These are phyloP conservation scores for Yamadazyma friedrichii DNA, from an alignment of 1,139 yeast species.

Conservation along the genomic window DNA sequence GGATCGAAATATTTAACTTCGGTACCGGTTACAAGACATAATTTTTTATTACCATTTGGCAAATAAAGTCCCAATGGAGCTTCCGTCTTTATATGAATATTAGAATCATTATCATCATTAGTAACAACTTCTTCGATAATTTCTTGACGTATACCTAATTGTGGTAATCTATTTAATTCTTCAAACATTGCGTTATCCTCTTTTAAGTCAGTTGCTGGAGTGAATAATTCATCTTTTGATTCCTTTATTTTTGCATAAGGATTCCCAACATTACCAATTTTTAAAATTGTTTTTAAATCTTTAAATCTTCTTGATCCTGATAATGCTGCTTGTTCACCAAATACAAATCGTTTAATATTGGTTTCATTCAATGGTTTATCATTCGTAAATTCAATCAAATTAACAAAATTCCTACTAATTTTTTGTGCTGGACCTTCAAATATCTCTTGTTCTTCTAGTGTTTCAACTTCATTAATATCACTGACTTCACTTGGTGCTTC, in stretches of 20 bases:
- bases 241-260: constrained; percentile 40
- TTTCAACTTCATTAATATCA: constrained; percentile 3
- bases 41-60: constrained; percentile 67
- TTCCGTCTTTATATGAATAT: constrained; percentile 55
- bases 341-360: constrained; percentile 40
- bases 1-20: constrained; percentile 89
- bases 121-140: constrained; percentile 43
- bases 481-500: constrained; percentile 11
- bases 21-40: constrained; percentile 75
- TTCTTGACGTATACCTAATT: constrained; percentile 61
- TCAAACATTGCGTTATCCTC: constrained; percentile 46
- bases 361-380: constrained; percentile 17
- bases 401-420: constrained; percentile 50
- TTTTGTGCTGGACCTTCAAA: constrained; percentile 68
- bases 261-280: constrained; percentile 45
- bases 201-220: constrained; percentile 31
- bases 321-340: constrained; percentile 59
- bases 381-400: constrained; percentile 47
- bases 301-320: constrained; percentile 54
- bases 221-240: constrained; percentile 36
- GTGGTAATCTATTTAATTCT: constrained; percentile 56
- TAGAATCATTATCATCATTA: constrained; percentile 40
- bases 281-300: constrained; percentile 53
- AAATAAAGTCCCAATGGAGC: constrained; percentile 75
- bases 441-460: constrained; percentile 19